Percentiles rank a stretch among this genome's conserved stretches.
Conservation (phyloP, 2,329 filamentous ascomycete genomes). For the Diaporthe longicolla region DNA sequence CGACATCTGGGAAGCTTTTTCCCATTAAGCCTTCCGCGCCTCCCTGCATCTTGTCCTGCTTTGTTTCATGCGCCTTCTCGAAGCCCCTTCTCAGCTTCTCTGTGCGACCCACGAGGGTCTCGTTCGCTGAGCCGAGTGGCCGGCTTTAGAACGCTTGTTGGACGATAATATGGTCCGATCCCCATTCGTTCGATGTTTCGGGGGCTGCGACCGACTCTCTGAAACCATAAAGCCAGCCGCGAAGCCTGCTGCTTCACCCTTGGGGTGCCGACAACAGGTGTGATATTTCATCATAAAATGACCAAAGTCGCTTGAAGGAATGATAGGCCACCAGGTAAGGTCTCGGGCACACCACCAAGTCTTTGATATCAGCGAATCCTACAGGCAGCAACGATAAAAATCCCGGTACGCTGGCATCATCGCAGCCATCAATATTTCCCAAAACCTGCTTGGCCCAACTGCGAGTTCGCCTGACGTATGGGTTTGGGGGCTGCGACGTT, state of each 20-base stretch:
- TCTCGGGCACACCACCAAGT: neutral
- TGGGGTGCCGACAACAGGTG: neutral
- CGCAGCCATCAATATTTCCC: neutral
- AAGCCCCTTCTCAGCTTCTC: constrained; percentile 12
- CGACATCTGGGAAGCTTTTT: constrained; percentile 10
- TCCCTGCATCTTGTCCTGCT: neutral
- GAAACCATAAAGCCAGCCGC: constrained; percentile 1
- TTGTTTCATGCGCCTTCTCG: constrained; percentile 18
- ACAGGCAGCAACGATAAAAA: neutral
- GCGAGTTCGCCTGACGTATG: neutral
- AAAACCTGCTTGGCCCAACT: constrained; percentile 14
- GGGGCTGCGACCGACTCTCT: neutral
- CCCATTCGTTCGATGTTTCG: neutral
- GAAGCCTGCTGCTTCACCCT: neutral
- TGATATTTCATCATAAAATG: neutral
- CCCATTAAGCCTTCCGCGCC: constrained; percentile 1
- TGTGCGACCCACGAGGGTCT: constrained; percentile 35
- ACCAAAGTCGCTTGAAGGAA: neutral
- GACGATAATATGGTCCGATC: neutral
- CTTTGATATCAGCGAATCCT: constrained; percentile 14
- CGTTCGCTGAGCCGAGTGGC: constrained; percentile 38
- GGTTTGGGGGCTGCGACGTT: neutral
- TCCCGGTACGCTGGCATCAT: constrained; percentile 3
- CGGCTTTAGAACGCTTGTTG: constrained; percentile 9
- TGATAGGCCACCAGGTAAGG: constrained; percentile 5